A percentile compares a stretch with the other conserved stretches of the same genome.
phyloP scores from a whole-genome alignment of 768 basidiomycete species.

The Cyathus striatus region DNA sequence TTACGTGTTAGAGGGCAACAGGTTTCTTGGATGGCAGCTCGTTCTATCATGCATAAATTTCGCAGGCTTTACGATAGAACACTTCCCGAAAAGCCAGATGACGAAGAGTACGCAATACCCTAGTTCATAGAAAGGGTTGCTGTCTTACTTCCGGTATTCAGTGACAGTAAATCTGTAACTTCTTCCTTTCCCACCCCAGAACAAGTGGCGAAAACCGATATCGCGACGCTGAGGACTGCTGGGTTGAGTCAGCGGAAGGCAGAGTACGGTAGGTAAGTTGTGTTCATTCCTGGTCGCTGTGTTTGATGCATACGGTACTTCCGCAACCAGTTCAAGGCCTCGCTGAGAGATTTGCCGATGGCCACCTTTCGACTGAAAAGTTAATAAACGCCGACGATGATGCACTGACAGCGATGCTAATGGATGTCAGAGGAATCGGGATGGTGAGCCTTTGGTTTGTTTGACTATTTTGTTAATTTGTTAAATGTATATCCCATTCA shows the following conservation, averaged over 20 bases:
- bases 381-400: conserved; percentile 70
- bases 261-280: conserved; percentile 64
- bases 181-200: conserved; percentile 65
- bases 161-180: conserved; percentile 7
- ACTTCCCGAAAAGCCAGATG: conserved; percentile 62
- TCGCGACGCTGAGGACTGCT: conserved; percentile 58
- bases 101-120: conserved; percentile 37
- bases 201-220: conserved; percentile 58
- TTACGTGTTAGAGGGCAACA: conserved; percentile 62
- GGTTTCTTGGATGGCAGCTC: conserved; percentile 83
- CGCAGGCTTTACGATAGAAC: conserved; percentile 68
- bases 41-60: conserved; percentile 79
- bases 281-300: neutral
- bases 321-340: conserved; percentile 63
- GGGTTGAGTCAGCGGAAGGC: conserved; percentile 85
- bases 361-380: conserved; percentile 69
- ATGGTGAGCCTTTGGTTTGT: conserved; percentile 35
- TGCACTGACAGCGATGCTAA: conserved; percentile 69
- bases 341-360: conserved; percentile 76
- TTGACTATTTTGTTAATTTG: conserved; percentile 5
- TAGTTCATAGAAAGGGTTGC: too few relatives aligned
- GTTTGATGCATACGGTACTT: conserved; percentile 1
- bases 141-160: conserved; percentile 3
- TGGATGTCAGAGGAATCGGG: conserved; percentile 77
- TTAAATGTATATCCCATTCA: conserved; percentile 1